Conservation (phyloP, 2,329 filamentous ascomycete species). For the Thielaviopsis ethacetica region DNA sequence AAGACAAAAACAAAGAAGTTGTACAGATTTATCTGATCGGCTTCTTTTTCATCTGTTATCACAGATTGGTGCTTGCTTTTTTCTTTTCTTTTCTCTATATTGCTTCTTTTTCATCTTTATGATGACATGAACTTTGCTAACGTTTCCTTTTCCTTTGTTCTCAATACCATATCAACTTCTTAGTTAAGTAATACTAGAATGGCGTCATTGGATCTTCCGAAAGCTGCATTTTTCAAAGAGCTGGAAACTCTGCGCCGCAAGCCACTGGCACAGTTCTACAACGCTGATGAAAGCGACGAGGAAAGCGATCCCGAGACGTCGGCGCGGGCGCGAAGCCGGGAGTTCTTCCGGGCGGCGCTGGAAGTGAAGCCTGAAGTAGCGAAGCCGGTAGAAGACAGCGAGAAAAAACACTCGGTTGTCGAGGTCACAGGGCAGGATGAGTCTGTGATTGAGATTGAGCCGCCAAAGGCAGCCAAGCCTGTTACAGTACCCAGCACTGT, state of each 20-base stretch:
- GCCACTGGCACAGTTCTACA: neutral
- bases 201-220: neutral
- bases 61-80: neutral
- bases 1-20: neutral
- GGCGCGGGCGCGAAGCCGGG: neutral
- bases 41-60: too few relatives aligned
- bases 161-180: neutral
- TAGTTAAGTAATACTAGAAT: neutral
- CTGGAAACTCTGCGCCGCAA: neutral
- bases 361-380: neutral
- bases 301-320: neutral
- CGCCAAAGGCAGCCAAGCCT: neutral
- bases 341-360: neutral
- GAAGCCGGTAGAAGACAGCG: too few relatives aligned
- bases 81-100: neutral
- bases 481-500: neutral
- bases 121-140: neutral
- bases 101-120: neutral
- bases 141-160: neutral
- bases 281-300: neutral
- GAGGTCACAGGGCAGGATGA: neutral
- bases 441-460: neutral
- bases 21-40: too few relatives aligned
- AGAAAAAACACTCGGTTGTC: neutral
- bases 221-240: neutral